Evolutionary conservation across 106 monocot genomes (phyloP), one percentile per base, ranked within the genome.

Genomic region (Platanthera zijinensis): DNA sequence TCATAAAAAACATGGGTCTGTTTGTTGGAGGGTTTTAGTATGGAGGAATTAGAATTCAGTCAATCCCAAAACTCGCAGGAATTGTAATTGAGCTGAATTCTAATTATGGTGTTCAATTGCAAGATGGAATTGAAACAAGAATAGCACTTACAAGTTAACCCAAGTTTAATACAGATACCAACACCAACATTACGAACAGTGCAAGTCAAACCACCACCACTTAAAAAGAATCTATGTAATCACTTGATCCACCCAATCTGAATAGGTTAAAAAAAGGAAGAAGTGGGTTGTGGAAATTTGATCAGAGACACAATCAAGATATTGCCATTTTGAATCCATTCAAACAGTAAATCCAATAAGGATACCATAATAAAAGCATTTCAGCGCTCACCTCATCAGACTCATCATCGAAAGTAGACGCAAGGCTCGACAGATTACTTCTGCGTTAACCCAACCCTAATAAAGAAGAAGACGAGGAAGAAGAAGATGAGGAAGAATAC

Each of bases 381-480:
- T 7, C 11, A 15, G 17, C 32, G 6, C 76, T 76, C 64, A 92
- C 92, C 92, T 89, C 80, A 25, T 84, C 85, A 3, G 87, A 52
- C 67, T 89, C 89, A 19, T 63, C 68, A 64, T 85, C 82, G 61
- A 75, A 14, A 8, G 74, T 62, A 8, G 74, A 64, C 8, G 30
- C 19, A 71, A 72, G 8, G 15, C 72, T 53, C 72, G 77, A 19
- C 12, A 21, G 72, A 30, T 54, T 51, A 10, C 19, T 50, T 56
- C 1, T 39, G 39, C 39, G 39, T 39, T 39, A 39, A 39, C 39
- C 1, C 39, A 39, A 39, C 39, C 39, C 39, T 39, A 39, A 39
- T 39, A 39, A 39, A 39, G 39, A 39, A 39, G 0, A 39, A 39
- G 0, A 39, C 39, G 39, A 39, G 39, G 39, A 32, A 32, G 32